Evolutionary conservation across 2,329 filamentous ascomycete genomes (phyloP).

Genomic region (Aspergillus aculeatus): DNA sequence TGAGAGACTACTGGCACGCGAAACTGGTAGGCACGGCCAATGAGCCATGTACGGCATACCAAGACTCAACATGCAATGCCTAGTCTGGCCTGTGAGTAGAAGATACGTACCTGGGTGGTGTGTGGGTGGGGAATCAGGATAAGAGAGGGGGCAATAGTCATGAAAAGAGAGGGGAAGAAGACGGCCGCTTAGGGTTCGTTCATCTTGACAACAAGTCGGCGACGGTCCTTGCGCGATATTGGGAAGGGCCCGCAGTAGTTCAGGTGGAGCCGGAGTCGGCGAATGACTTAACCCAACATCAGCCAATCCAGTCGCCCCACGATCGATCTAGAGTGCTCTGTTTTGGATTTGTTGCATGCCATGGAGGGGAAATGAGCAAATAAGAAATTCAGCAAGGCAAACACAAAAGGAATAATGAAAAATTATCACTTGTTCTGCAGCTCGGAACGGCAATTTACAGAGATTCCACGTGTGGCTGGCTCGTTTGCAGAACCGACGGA

Average conservation of each 20-base stretch:
- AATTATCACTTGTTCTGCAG: not conserved
- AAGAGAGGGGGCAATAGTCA: not conserved
- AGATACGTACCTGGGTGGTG: not conserved
- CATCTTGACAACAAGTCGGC: not conserved
- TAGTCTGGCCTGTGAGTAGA: not conserved
- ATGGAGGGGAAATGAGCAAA: too few species aligned
- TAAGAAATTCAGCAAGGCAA: too few species aligned
- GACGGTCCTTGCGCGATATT: not conserved
- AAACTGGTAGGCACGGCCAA: not conserved
- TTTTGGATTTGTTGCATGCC: not conserved
- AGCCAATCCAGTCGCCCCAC: not conserved
- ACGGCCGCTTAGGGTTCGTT: not conserved
- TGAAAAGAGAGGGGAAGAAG: not conserved
- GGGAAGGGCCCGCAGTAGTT: not conserved
- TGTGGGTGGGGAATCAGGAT: not conserved
- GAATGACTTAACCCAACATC: not conserved
- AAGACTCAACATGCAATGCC: not conserved
- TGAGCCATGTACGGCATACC: not conserved
- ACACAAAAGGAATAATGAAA: too few species aligned
- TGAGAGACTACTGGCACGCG: not conserved
- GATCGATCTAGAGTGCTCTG: not conserved
- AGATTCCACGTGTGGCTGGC: not conserved
- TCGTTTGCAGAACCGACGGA: not conserved
- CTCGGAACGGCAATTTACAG: not conserved
- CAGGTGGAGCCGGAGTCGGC: not conserved